Base-by-base conservation (phyloP, 2,329 filamentous ascomycete species). In the Coleophoma cylindrospora region DNA sequence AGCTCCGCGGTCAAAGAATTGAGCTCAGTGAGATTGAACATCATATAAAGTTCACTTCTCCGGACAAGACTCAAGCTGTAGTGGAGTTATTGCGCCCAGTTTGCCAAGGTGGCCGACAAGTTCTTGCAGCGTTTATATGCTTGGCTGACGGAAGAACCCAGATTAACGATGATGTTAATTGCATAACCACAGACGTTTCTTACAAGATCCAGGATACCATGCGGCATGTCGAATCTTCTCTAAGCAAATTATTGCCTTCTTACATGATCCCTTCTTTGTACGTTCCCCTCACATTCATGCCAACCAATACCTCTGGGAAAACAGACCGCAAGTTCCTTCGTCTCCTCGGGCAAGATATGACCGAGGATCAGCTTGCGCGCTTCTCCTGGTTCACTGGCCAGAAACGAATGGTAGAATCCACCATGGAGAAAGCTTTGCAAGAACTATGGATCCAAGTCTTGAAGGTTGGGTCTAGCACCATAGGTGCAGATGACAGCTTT, bases 221-320 rank as follows among this genome's bases (percentile, higher is more conserved):
- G n/a, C n/a, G n/a, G n/a, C n/a, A n/a, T n/a, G n/a, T n/a, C n/a
- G n/a, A n/a, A n/a, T n/a, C 40, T 61, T 83, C 22, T 69, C 79
- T 48, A 75, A 84, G 57, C 72, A 71, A n/a, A 76, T 74, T n/a
- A 80, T 67, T 19, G 61, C 51, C 51, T 21, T 43, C 48, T 7
- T 54, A 51, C 33, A 54, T 54, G 51, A 43, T 54, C 13, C 51
- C 51, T 8, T 14, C 34, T n/a, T n/a, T 51, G 2, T 62, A 49
- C 36, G 32, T 50, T 15, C 49, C 51, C 3, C 15, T 54, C 44
- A 22, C 6, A 40, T 46, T 6, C 4, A 15, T 8, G 43, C 43
- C 19, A 50, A 10, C n/a, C 10, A 36, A 36, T 69, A 14, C 17
- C 27, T 15, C 32, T 36, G 36, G 44, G 12, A 34, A 32, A 13